These are phyloP conservation scores for Boletus insuetus DNA, from an alignment of 768 basidiomycete genomes.

Conservation along the genomic window DNA sequence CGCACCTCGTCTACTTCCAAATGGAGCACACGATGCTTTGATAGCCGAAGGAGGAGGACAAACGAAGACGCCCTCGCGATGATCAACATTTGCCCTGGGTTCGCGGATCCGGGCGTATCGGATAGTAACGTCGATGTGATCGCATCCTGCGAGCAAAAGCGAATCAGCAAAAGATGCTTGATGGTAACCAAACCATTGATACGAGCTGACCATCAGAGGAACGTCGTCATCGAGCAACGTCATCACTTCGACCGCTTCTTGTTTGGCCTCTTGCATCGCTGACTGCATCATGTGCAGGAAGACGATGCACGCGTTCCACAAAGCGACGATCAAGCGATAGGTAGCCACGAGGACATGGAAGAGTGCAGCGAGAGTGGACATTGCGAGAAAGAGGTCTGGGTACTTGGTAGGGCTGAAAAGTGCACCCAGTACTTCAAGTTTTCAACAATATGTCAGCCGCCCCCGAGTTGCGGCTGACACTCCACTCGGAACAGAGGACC, in stretches of 20 bases:
- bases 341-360: slow-evolving; percentile 1
- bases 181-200: neutral
- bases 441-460: slow-evolving; percentile 6
- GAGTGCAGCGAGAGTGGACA: slow-evolving; percentile 3
- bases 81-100: slow-evolving; percentile 19
- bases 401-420: too few relatives aligned
- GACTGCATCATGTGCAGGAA: slow-evolving; percentile 11
- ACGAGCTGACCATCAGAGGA: slow-evolving; percentile 9
- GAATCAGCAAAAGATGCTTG: neutral
- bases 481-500: too few relatives aligned
- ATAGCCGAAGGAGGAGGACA: slow-evolving; percentile 19
- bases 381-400: neutral
- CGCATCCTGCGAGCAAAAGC: neutral
- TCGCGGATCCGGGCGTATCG: neutral
- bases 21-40: slow-evolving; percentile 17
- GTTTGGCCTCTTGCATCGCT: slow-evolving; percentile 10
- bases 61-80: slow-evolving; percentile 18
- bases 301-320: slow-evolving; percentile 15
- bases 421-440: neutral
- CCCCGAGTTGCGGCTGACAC: too few relatives aligned
- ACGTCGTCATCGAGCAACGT: slow-evolving; percentile 7
- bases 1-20: slow-evolving; percentile 27
- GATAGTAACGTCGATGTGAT: neutral
- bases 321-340: neutral
- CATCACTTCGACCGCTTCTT: slow-evolving; percentile 18